A percentile compares a stretch with the other conserved stretches of the same genome.
phyloP scores from a whole-genome alignment of 345 rosid genomes.

The Eucalyptus victrix region DNA sequence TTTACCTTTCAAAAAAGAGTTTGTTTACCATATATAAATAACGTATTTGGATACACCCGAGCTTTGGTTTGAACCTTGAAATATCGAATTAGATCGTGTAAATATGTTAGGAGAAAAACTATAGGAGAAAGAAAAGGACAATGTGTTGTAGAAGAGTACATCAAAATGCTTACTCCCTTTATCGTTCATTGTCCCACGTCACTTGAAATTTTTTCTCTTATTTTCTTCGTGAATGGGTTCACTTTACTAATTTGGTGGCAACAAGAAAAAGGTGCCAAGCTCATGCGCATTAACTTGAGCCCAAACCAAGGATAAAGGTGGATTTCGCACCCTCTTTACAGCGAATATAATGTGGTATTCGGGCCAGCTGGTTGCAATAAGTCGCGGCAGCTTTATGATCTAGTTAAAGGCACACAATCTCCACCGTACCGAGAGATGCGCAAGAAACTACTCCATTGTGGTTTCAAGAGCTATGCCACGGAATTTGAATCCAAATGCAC shows the following conservation, averaged over 20 bases:
- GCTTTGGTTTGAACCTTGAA: neutral
- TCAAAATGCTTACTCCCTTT: neutral
- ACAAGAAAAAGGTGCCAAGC: neutral
- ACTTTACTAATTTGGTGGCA: neutral
- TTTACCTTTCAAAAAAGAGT: neutral
- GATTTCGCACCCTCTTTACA: neutral
- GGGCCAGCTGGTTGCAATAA: neutral
- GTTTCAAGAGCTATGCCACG: neutral
- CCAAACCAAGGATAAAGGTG: neutral
- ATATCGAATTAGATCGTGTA: neutral
- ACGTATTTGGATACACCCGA: neutral
- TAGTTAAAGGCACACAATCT: neutral
- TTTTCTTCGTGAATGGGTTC: neutral
- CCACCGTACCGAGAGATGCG: neutral
- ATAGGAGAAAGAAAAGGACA: neutral
- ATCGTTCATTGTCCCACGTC: neutral
- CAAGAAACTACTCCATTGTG: neutral
- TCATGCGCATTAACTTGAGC: neutral
- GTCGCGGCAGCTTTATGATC: neutral
- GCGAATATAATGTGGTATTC: neutral
- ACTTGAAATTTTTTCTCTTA: neutral
- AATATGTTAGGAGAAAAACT: neutral
- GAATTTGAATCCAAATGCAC: neutral
- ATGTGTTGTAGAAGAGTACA: neutral
- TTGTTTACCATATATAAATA: neutral